Conservation (phyloP, 2,329 filamentous ascomycete genomes). For the Thyridium curvatum region DNA sequence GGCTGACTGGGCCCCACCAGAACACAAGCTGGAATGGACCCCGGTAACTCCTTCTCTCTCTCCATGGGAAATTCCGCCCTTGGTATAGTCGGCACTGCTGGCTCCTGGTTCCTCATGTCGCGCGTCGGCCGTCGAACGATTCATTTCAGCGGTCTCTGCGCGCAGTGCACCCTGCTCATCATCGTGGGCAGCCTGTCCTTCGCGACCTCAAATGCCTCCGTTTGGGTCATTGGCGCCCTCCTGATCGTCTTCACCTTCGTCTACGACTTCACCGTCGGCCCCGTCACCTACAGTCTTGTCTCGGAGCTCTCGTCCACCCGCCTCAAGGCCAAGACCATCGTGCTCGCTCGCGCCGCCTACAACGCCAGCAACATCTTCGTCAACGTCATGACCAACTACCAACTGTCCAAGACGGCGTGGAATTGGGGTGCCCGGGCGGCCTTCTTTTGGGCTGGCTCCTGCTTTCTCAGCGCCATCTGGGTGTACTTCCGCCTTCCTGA, state of each 20-base stretch:
- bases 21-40: constrained; percentile 33
- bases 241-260: constrained; percentile 29
- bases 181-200: constrained; percentile 33
- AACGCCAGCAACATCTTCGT: constrained; percentile 36
- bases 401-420: constrained; percentile 27
- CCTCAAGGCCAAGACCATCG: constrained; percentile 38
- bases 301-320: constrained; percentile 40
- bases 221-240: constrained; percentile 39
- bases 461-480: constrained; percentile 40
- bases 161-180: constrained; percentile 30
- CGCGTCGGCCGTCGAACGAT: constrained; percentile 43
- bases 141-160: constrained; percentile 37
- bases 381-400: constrained; percentile 29
- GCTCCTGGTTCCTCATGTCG: constrained; percentile 44
- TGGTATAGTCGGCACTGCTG: constrained; percentile 42
- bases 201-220: constrained; percentile 19
- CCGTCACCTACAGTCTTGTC: constrained; percentile 39
- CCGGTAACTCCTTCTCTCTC: constrained; percentile 28
- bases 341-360: constrained; percentile 36
- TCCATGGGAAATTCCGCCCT: constrained; percentile 43
- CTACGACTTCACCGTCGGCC: constrained; percentile 27
- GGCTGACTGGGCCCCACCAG: not conserved
- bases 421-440: constrained; percentile 34
- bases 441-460: constrained; percentile 36
- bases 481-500: constrained; percentile 46